Conservation (phyloP, 2,329 filamentous ascomycete genomes). For the Arthrobotrys musiformis region DNA sequence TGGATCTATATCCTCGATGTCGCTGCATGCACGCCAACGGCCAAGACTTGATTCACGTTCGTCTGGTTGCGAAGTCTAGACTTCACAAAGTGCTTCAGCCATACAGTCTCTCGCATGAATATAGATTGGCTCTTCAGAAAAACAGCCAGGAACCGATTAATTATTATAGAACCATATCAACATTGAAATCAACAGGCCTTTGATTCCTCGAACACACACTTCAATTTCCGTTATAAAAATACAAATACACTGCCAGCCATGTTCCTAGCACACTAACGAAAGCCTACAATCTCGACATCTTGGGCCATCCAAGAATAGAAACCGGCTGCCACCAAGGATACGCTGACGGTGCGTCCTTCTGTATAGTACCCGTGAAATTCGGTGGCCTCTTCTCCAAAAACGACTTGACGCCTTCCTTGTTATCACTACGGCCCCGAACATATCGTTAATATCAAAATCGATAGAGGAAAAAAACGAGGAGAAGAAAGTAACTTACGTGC, state of each 20-base stretch:
- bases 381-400: slow-evolving; percentile 76
- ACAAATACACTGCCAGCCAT: too few relatives aligned
- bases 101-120: too few relatives aligned
- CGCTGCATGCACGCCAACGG: too few relatives aligned
- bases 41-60: too few relatives aligned
- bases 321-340: slow-evolving; percentile 77
- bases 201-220: not conserved
- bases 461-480: not conserved
- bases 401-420: slow-evolving; percentile 74
- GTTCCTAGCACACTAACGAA: too few relatives aligned
- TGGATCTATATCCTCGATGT: too few relatives aligned
- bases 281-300: slow-evolving; percentile 21
- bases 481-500: slow-evolving; percentile 62
- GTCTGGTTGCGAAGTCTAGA: too few relatives aligned
- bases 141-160: too few relatives aligned
- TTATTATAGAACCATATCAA: too few relatives aligned
- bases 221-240: not conserved
- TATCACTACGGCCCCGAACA: slow-evolving; percentile 66
- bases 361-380: slow-evolving; percentile 71
- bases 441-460: not conserved
- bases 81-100: too few relatives aligned
- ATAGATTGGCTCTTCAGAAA: too few relatives aligned
- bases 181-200: too few relatives aligned
- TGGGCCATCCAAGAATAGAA: slow-evolving; percentile 61
- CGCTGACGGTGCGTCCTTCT: slow-evolving; percentile 69